phyloP scores from a whole-genome alignment of 352 stramenopile species.

The Poterioochromonas sp. region DNA sequence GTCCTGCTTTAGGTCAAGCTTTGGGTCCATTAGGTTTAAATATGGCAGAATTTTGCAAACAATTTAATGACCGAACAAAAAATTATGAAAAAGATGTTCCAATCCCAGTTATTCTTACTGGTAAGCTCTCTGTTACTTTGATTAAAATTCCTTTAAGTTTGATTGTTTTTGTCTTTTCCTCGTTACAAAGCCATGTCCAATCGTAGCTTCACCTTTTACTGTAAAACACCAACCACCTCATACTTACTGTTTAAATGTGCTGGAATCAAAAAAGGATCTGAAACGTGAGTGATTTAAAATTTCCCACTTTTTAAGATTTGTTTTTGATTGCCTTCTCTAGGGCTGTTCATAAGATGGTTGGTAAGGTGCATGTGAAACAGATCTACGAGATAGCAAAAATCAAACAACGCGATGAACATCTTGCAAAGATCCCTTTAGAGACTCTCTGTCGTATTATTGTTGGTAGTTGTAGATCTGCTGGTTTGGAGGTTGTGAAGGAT shows the following conservation, averaged over 20 bases:
- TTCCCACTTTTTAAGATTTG: neutral
- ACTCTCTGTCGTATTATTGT: conserved; percentile 82
- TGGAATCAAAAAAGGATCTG: conserved; percentile 64
- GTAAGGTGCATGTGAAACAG: conserved; percentile 45
- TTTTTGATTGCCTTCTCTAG: neutral
- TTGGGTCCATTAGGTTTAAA: conserved; percentile 94
- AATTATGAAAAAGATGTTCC: conserved; percentile 77
- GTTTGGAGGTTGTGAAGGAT: conserved; percentile 63
- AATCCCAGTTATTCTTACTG: conserved; percentile 71
- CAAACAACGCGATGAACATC: conserved; percentile 86
- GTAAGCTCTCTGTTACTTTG: neutral
- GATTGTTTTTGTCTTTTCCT: conserved; percentile 27
- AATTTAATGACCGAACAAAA: conserved; percentile 91
- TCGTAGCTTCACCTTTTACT: conserved; percentile 89
- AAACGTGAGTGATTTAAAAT: conserved; percentile 40
- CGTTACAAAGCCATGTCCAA: conserved; percentile 70
- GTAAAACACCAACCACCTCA: conserved; percentile 83
- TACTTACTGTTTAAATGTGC: conserved; percentile 85
- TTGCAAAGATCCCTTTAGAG: conserved; percentile 78
- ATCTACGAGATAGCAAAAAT: conserved; percentile 97
- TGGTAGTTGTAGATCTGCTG: conserved; percentile 79
- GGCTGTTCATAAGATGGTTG: conserved; percentile 57
- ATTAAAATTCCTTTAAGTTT: neutral
- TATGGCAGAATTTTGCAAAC: conserved; percentile 99
- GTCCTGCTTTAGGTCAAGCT: conserved; percentile 57